phyloP scores from a whole-genome alignment of 805 yeast species.

The Brettanomyces custersianus region DNA sequence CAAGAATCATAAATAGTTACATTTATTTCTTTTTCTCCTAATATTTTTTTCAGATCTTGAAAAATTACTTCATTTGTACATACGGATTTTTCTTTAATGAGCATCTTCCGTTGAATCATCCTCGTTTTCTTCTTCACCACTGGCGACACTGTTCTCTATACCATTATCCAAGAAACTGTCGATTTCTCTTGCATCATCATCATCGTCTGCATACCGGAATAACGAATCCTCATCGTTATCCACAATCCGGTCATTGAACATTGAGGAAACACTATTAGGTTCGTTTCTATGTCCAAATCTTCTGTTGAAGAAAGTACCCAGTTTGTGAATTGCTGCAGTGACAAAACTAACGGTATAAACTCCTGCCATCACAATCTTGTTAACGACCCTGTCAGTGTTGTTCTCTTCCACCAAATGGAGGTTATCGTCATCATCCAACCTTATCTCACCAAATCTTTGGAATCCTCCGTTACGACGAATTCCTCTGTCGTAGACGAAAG shows the following conservation, averaged over 20 bases:
- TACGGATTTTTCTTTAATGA: no score
- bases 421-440: conserved; percentile 67
- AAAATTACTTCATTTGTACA: no score
- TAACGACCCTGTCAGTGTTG: conserved; percentile 47
- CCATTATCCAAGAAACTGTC: conserved; percentile 31
- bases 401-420: conserved; percentile 49
- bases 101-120: conserved; percentile 5
- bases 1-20: no score
- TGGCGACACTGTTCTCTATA: conserved; percentile 24
- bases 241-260: conserved; percentile 23
- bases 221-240: conserved; percentile 26
- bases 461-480: conserved; percentile 73
- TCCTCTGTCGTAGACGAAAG: conserved; percentile 75
- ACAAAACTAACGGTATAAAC: conserved; percentile 24
- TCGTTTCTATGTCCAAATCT: conserved; percentile 11
- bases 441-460: conserved; percentile 73
- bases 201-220: conserved; percentile 23
- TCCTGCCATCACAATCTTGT: conserved; percentile 50
- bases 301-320: conserved; percentile 14
- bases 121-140: conserved; percentile 8
- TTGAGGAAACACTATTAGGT: conserved; percentile 6
- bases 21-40: no score
- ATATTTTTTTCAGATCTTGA: no score
- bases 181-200: conserved; percentile 40
- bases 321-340: conserved; percentile 9